These are phyloP conservation scores for Licmophora abbreviata DNA, from an alignment of 108 stramenopile species.

Conservation along the genomic window DNA sequence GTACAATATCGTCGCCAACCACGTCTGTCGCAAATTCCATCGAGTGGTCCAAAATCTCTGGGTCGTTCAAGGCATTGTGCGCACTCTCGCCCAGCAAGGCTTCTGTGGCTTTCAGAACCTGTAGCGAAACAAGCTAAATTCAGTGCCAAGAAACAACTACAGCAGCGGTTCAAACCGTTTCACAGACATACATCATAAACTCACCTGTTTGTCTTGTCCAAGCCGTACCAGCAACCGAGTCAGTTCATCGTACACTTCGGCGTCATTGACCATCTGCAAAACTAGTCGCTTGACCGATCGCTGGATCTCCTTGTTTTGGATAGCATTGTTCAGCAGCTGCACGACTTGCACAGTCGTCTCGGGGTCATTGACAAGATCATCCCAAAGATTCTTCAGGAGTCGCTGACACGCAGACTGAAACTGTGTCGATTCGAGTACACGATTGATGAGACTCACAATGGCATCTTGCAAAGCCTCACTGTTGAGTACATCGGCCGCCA, in stretches of 20 bases:
- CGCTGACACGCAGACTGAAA: conserved; percentile 53
- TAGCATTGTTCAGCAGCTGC: conserved; percentile 50
- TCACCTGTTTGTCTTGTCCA: conserved; percentile 48
- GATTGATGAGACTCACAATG: conserved; percentile 25
- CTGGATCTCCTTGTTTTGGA: conserved; percentile 62
- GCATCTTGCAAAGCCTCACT: conserved; percentile 37
- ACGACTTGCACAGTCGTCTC: conserved; percentile 65
- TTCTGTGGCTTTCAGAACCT: conserved; percentile 49
- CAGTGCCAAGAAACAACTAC: no score
- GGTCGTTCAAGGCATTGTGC: conserved; percentile 76
- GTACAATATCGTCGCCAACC: conserved; percentile 81
- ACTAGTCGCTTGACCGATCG: conserved; percentile 48
- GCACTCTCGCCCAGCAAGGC: conserved; percentile 60
- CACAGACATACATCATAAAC: background rate
- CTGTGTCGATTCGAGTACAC: conserved; percentile 46
- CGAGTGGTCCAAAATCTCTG: conserved; percentile 80
- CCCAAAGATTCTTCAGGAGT: conserved; percentile 56
- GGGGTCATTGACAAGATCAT: conserved; percentile 65
- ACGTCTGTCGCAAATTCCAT: conserved; percentile 89
- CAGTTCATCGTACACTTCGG: conserved; percentile 64
- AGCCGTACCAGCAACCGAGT: conserved; percentile 51
- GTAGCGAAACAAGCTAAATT: no score
- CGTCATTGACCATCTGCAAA: conserved; percentile 57
- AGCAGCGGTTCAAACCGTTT: no score
- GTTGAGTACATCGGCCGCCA: conserved; percentile 4